These are phyloP conservation scores for Stentor coeruleus DNA, from an alignment of 73 alveolate species.

Conservation along the genomic window DNA sequence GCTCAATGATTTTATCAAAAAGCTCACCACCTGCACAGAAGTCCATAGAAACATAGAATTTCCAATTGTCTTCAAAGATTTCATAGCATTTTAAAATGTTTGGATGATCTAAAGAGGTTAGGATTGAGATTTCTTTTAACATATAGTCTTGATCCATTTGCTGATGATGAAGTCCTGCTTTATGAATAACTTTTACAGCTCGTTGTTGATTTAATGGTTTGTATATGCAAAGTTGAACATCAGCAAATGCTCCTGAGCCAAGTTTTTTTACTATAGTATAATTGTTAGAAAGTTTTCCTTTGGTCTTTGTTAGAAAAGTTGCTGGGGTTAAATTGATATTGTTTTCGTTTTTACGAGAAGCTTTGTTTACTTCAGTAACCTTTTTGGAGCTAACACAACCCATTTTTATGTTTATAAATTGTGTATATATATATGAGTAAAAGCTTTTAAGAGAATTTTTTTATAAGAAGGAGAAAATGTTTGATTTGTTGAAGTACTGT, in stretches of 20 bases:
- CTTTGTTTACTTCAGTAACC: too few species aligned
- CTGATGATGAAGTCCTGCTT: not conserved
- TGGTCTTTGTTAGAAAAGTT: too few species aligned
- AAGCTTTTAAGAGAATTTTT: too few species aligned
- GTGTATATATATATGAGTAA: too few species aligned
- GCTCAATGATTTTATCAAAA: slow-evolving; percentile 41
- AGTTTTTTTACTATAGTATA: too few species aligned
- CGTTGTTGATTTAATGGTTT: slow-evolving; percentile 24
- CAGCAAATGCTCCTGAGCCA: slow-evolving; percentile 40
- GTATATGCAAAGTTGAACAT: slow-evolving; percentile 20
- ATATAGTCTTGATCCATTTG: slow-evolving; percentile 19
- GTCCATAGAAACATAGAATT: slow-evolving; percentile 63
- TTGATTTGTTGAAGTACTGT: too few species aligned
- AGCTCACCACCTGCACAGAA: slow-evolving; percentile 63
- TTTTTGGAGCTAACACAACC: too few species aligned
- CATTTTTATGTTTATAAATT: too few species aligned
- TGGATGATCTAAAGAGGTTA: slow-evolving; percentile 58
- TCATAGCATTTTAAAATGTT: slow-evolving; percentile 69
- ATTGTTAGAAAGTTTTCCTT: too few species aligned
- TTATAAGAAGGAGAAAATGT: too few species aligned
- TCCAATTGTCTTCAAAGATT: slow-evolving; percentile 60
- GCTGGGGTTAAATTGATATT: too few species aligned
- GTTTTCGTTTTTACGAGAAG: too few species aligned
- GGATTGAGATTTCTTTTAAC: slow-evolving; percentile 25
- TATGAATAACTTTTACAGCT: slow-evolving; percentile 36